Conservation (phyloP, 495 filamentous ascomycete species). For the Aspergillus funiculosus region DNA sequence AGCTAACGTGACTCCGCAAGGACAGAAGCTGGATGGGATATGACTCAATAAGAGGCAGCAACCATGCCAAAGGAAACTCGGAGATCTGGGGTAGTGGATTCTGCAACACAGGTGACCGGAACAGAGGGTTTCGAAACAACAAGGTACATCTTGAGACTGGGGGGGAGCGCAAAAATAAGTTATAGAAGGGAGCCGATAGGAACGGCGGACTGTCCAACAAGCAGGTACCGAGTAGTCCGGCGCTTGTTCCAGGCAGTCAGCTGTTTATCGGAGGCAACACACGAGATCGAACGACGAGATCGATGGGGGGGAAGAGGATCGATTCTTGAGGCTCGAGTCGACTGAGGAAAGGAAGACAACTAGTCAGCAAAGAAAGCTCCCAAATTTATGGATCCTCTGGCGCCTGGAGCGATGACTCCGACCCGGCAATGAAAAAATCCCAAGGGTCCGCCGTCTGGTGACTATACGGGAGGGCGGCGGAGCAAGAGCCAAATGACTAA, state of each 20-base stretch:
- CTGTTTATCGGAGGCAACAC: slow-evolving; percentile 15
- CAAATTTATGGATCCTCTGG: slow-evolving; percentile 14
- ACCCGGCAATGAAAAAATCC: slow-evolving; percentile 8
- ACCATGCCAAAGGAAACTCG: slow-evolving; percentile 19
- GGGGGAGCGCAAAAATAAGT: slow-evolving; percentile 12
- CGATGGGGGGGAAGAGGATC: not conserved
- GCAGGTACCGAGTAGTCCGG: slow-evolving; percentile 15
- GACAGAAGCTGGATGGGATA: slow-evolving; percentile 12
- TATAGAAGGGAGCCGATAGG: slow-evolving; percentile 23
- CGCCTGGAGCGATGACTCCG: slow-evolving; percentile 22
- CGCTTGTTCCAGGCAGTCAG: slow-evolving; percentile 27
- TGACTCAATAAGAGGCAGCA: slow-evolving; percentile 22
- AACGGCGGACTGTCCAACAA: slow-evolving; percentile 22
- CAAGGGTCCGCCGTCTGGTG: slow-evolving; percentile 19
- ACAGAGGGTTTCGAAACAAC: slow-evolving; percentile 23
- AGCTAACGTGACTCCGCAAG: slow-evolving; percentile 15
- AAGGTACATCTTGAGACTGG: slow-evolving; percentile 31
- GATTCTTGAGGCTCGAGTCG: slow-evolving; percentile 14
- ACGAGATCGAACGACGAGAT: slow-evolving; percentile 5
- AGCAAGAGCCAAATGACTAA: slow-evolving; percentile 20
- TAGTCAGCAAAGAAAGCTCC: slow-evolving; percentile 19
- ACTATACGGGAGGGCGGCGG: slow-evolving; percentile 19
- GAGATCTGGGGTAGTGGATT: slow-evolving; percentile 26
- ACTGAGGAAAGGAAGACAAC: slow-evolving; percentile 16
- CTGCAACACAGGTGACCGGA: slow-evolving; percentile 30